Evolutionary conservation across 495 filamentous ascomycete genomes (phyloP).

Genomic region (Aspergillus cristatus): DNA sequence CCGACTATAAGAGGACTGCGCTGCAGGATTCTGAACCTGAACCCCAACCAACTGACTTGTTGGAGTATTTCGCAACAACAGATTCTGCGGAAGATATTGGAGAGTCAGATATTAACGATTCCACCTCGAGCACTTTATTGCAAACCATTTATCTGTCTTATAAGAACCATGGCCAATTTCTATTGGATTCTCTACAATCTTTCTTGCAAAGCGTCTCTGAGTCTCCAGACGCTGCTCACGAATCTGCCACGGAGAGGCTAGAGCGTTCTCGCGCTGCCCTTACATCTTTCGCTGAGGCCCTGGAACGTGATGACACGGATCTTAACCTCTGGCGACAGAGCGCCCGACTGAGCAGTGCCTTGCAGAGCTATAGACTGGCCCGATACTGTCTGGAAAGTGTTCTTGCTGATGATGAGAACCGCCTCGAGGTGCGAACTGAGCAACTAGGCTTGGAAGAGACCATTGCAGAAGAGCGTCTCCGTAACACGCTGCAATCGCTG

Average conservation of each 20-base stretch:
- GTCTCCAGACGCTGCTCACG: conserved; percentile 26
- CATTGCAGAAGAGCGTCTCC: conserved; percentile 72
- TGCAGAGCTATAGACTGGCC: conserved; percentile 66
- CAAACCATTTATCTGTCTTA: conserved; percentile 87
- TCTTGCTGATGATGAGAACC: conserved; percentile 71
- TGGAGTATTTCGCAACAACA: conserved; percentile 34
- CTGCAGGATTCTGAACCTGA: conserved; percentile 53
- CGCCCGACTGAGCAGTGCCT: conserved; percentile 63
- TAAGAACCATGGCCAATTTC: conserved; percentile 90
- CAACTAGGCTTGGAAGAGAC: conserved; percentile 77
- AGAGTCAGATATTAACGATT: conserved; percentile 45
- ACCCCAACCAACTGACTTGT: conserved; percentile 12
- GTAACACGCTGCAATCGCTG: conserved; percentile 53
- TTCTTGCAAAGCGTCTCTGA: conserved; percentile 15
- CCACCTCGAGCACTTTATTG: conserved; percentile 66
- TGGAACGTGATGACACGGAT: conserved; percentile 87
- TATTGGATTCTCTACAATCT: conserved; percentile 62
- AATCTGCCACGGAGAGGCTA: conserved; percentile 19
- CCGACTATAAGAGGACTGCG: conserved; percentile 62
- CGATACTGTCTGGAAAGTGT: conserved; percentile 89
- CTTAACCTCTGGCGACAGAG: conserved; percentile 88
- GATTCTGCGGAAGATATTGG: conserved; percentile 33
- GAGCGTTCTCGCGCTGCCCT: conserved; percentile 34
- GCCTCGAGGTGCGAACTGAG: conserved; percentile 59
- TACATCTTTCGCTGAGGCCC: conserved; percentile 59